phyloP scores from a whole-genome alignment of 345 rosid species.

The Brassica rapa region DNA sequence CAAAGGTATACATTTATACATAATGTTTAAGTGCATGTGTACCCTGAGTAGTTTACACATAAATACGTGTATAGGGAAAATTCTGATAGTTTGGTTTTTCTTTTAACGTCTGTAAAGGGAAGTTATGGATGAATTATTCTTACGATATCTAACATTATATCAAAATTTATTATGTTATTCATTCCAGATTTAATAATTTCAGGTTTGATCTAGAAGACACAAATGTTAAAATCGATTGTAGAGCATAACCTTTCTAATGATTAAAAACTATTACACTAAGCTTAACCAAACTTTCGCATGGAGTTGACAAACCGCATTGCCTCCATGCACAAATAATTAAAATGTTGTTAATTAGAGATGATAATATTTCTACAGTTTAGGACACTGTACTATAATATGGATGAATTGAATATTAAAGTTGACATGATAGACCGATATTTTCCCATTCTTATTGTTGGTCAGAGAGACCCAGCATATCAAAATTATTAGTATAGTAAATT shows the following conservation, averaged over 20 bases:
- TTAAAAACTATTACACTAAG: not conserved
- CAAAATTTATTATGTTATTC: not conserved
- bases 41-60: not conserved
- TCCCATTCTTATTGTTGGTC: not conserved
- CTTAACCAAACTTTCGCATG: not conserved
- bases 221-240: not conserved
- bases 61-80: constrained; percentile 1
- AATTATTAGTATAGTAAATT: not conserved
- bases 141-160: not conserved
- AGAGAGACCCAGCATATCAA: not conserved
- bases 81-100: constrained; percentile 5
- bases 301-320: not conserved
- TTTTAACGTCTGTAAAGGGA: constrained; percentile 20
- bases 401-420: not conserved
- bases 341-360: not conserved
- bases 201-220: not conserved
- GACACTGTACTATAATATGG: not conserved
- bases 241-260: not conserved
- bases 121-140: not conserved
- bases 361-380: not conserved
- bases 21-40: constrained; percentile 9
- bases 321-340: not conserved
- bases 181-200: not conserved
- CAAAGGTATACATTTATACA: not conserved
- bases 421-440: not conserved